A percentile compares a stretch with the other conserved stretches of the same genome.
phyloP scores from a whole-genome alignment of 2,329 filamentous ascomycete genomes.

The Trichothecium roseum region DNA sequence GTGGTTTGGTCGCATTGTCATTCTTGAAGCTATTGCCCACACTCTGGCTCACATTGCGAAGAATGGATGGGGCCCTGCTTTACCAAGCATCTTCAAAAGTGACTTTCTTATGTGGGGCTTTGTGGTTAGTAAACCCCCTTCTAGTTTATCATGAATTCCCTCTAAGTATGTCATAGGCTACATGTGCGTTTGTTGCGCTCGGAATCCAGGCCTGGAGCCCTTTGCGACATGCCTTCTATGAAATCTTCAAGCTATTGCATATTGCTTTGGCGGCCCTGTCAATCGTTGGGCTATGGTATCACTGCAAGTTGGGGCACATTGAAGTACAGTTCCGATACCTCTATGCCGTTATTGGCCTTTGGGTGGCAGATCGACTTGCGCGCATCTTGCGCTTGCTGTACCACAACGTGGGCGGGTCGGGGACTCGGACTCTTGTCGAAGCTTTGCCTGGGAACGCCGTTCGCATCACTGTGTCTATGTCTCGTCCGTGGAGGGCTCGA shows the following conservation, averaged over 20 bases:
- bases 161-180: constrained; percentile 29
- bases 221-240: constrained; percentile 69
- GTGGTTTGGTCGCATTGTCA: constrained; percentile 69
- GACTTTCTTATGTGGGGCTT: constrained; percentile 51
- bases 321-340: constrained; percentile 45
- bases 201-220: constrained; percentile 60
- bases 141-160: background rate
- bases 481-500: constrained; percentile 65
- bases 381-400: constrained; percentile 52
- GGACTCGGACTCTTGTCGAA: constrained; percentile 60
- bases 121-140: constrained; percentile 37
- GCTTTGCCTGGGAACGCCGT: constrained; percentile 67
- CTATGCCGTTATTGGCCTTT: constrained; percentile 53
- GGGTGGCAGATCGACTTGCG: constrained; percentile 51
- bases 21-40: constrained; percentile 59
- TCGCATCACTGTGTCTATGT: constrained; percentile 63
- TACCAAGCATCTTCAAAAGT: constrained; percentile 22
- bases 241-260: constrained; percentile 65
- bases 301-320: constrained; percentile 43
- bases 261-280: constrained; percentile 51
- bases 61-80: constrained; percentile 37
- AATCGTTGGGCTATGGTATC: constrained; percentile 58
- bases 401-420: constrained; percentile 56
- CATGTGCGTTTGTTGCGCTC: constrained; percentile 50
- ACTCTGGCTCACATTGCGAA: constrained; percentile 47